These are phyloP conservation scores for Candida vartiovaarae DNA, from an alignment of 805 yeast species.

Conservation along the genomic window DNA sequence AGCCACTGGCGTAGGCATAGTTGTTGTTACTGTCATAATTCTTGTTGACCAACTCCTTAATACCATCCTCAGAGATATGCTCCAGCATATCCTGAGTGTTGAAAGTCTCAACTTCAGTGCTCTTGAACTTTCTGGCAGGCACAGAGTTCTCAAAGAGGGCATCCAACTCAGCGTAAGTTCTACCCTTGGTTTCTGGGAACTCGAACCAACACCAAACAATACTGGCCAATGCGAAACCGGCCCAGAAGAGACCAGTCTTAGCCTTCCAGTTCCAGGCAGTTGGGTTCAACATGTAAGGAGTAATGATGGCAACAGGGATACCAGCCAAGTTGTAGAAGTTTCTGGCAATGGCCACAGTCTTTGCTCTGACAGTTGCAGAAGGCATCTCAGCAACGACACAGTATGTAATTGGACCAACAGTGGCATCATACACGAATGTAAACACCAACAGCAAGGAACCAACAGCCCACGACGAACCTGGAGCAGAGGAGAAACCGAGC, in stretches of 20 bases:
- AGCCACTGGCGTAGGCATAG: too few species aligned
- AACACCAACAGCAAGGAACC: constrained; percentile 25
- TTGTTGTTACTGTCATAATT: neutral
- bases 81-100: constrained; percentile 15
- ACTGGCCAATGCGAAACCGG: constrained; percentile 28
- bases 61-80: constrained; percentile 4
- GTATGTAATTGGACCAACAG: constrained; percentile 35
- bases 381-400: constrained; percentile 34
- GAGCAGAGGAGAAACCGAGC: constrained; percentile 14
- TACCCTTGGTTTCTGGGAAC: constrained; percentile 49
- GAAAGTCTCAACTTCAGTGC: constrained; percentile 17
- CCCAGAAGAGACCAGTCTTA: constrained; percentile 39
- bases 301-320: constrained; percentile 29
- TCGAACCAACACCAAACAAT: constrained; percentile 40
- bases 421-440: constrained; percentile 29
- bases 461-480: constrained; percentile 21
- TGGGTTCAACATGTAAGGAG: constrained; percentile 43
- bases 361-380: constrained; percentile 32
- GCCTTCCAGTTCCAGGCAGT: constrained; percentile 36
- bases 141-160: constrained; percentile 33
- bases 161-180: constrained; percentile 53
- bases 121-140: constrained; percentile 26
- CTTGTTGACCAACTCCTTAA: neutral
- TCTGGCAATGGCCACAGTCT: constrained; percentile 31
- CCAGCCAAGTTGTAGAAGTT: constrained; percentile 27